These are phyloP conservation scores for Pseudopediastrum boryanum DNA, from an alignment of 139 green algal genomes.

Conservation along the genomic window DNA sequence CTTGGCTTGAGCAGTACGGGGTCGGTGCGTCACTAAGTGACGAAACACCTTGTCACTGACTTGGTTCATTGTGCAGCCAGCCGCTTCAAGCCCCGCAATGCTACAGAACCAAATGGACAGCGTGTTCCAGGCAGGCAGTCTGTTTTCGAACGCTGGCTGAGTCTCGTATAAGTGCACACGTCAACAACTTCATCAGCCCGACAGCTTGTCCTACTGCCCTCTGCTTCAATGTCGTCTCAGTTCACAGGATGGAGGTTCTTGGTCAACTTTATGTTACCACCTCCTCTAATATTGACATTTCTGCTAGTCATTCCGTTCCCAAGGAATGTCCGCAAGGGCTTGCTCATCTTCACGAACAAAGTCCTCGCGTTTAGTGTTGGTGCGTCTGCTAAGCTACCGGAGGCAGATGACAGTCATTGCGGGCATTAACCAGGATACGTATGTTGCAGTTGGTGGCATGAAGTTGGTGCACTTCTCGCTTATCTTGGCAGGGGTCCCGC, in stretches of 20 bases:
- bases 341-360: conserved; percentile 28
- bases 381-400: conserved; percentile 1
- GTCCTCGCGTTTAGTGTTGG: conserved; percentile 24
- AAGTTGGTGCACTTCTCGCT: conserved; percentile 39
- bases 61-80: too few relatives aligned
- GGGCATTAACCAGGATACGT: neutral
- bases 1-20: too few relatives aligned
- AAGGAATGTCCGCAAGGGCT: conserved; percentile 32
- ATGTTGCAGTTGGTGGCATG: conserved; percentile 27
- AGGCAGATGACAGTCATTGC: neutral
- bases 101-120: too few relatives aligned
- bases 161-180: too few relatives aligned
- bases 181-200: too few relatives aligned
- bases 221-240: neutral
- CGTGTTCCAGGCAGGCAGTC: too few relatives aligned
- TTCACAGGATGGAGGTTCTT: conserved; percentile 32
- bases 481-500: conserved; percentile 19
- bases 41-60: too few relatives aligned
- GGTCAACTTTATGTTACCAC: conserved; percentile 32
- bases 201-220: too few relatives aligned
- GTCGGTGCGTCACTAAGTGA: too few relatives aligned
- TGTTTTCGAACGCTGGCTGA: too few relatives aligned
- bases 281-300: conserved; percentile 30
- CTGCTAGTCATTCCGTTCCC: conserved; percentile 39
- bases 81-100: too few relatives aligned